Evolutionary conservation across 1,284 basidiomycete species (phyloP).

Genomic region (Ceratobasidium sp.): DNA sequence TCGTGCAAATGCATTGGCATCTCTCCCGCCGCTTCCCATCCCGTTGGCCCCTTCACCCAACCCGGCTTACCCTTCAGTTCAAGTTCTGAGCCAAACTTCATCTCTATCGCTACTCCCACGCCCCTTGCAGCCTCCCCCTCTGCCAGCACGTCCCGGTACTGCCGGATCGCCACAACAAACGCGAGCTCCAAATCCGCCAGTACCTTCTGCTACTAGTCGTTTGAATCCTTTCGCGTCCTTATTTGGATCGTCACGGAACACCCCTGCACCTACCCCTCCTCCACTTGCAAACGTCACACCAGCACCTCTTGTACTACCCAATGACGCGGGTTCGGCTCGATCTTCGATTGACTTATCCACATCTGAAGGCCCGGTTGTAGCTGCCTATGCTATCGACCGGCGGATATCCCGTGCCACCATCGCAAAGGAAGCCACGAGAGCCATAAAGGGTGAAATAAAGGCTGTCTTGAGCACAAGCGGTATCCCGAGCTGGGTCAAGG

Average conservation of each 20-base stretch:
- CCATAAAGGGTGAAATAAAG: constrained; percentile 66
- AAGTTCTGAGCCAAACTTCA: constrained; percentile 58
- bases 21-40: constrained; percentile 59
- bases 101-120: constrained; percentile 73
- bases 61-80: constrained; percentile 61
- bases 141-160: constrained; percentile 63
- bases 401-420: constrained; percentile 64
- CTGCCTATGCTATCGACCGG: constrained; percentile 64
- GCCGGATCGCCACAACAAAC: constrained; percentile 26
- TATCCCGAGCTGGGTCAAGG: constrained; percentile 68
- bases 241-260: constrained; percentile 58
- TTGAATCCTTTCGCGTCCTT: constrained; percentile 71
- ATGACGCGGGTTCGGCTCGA: constrained; percentile 44
- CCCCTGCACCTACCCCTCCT: constrained; percentile 48
- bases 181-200: constrained; percentile 42
- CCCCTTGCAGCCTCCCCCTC: constrained; percentile 48
- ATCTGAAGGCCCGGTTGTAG: constrained; percentile 52
- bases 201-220: constrained; percentile 49
- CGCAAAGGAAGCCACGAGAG: constrained; percentile 64
- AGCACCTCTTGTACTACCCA: constrained; percentile 46
- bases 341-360: constrained; percentile 42
- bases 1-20: constrained; percentile 59
- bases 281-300: constrained; percentile 44
- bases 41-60: constrained; percentile 47
- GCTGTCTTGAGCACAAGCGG: constrained; percentile 53